Evolutionary conservation across 73 alveolate genomes (phyloP), one percentile per base, ranked within the genome.

Genomic region (Blepharisma stoltei): DNA sequence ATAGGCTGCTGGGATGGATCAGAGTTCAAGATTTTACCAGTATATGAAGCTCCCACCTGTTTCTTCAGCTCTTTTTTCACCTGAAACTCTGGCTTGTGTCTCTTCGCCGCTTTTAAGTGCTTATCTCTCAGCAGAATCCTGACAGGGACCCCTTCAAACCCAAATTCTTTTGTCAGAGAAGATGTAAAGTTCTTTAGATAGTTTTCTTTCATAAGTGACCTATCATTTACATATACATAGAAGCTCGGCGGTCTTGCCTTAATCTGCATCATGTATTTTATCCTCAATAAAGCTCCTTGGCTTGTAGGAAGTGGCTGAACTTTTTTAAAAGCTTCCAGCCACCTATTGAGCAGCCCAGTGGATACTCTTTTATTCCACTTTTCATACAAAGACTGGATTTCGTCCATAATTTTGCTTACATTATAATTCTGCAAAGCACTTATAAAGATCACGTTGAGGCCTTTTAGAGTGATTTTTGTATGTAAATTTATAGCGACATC

Each of bases 241-340:
- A 92, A 92, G 44, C 96, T 92, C 6, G 96, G 98, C 7, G 98
- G 98, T 48, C 98, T 81, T 6, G 90, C 73, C 54, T 88, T 92
- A 14, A 92, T 82, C 81, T 92, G 89, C 79, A 89, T 86, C 7
- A 92, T 37, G 54, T 71, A 92, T 77, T 93, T 78, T 44, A 90
- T 84, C 67, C 83, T 92, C 60, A 92, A 78, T 47, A 41, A 53
- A 54, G 66, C 82, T 5, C 98, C 98, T 9, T 87, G 91, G 6
- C 78, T 89, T 38, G 88, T 77, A 8, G 98, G 98, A 82, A 88
- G 77, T 44, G 76, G 71, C 44, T 92, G 81, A 6, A 89, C 88
- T 81, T 84, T 83, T 53, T 86, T 73, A 46, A 89, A 78, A 23
- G 86, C 88, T 25, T 85, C 71, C 23, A 88, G 80, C 96, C 98